A percentile compares a stretch with the other conserved stretches of the same genome.
Conservation (phyloP, 129 eudicot species). For the Escallonia herrerae region DNA sequence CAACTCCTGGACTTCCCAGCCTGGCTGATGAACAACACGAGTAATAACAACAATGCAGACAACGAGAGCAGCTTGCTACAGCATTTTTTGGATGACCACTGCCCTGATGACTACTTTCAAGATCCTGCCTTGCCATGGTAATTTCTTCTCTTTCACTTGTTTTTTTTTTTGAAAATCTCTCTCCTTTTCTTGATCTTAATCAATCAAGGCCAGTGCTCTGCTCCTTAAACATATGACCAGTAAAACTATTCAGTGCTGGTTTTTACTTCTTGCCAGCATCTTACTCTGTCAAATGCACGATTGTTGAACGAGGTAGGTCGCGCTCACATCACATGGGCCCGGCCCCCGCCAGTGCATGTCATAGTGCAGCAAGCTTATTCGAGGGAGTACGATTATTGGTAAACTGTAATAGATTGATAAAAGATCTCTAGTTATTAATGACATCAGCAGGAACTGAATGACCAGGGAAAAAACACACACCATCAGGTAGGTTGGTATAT, state of each 20-base stretch:
- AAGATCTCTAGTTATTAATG: no score
- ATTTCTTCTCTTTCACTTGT: constrained; percentile 10
- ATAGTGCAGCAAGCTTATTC: no score
- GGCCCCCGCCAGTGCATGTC: constrained; percentile 24
- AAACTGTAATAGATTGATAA: no score
- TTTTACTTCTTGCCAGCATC: not conserved
- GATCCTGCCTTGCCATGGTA: constrained; percentile 74
- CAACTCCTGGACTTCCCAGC: constrained; percentile 54
- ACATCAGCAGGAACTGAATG: no score
- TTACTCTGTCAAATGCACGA: constrained; percentile 10
- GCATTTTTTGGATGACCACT: constrained; percentile 28
- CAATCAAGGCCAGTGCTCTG: no score
- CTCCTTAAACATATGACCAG: no score
- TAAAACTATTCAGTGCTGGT: no score
- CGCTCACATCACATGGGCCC: constrained; percentile 5
- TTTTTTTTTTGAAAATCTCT: not conserved
- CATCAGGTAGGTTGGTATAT: no score
- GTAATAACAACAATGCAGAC: constrained; percentile 22
- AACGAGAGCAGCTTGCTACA: constrained; percentile 30
- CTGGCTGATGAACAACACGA: constrained; percentile 22
- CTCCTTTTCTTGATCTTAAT: no score
- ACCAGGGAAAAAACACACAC: no score
- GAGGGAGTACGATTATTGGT: no score
- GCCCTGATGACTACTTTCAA: constrained; percentile 39
- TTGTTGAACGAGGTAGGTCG: not conserved